Evolutionary conservation across 139 green algal genomes (phyloP), one percentile per base, ranked within the genome.

Genomic region (Micromonas pusilla): DNA sequence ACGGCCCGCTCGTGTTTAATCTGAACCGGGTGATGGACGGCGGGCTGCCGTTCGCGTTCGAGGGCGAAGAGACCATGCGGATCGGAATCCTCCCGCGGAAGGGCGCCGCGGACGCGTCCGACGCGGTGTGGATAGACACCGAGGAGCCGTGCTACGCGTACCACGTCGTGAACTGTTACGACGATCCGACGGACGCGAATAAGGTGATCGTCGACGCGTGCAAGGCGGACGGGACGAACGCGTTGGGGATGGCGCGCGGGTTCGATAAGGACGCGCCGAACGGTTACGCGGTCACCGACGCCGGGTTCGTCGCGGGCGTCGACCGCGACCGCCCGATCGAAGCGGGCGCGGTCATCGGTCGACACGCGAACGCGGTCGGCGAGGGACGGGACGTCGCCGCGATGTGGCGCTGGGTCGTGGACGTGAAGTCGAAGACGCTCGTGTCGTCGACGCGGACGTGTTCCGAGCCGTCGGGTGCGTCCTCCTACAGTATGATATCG

Each of bases 1-100:
- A 81, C 63, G 38, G 31, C 25, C 77, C 77, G 3, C 28, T 81
- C 32, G 65, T 81, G 9, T 81, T 81, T 33, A 34, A 76, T 39
- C 36, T 80, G 2, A 3, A 21, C 28, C 33, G 74, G 30, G 68
- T 63, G 20, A 67, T 80, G 32, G 33, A 71, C 62, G 60, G 60
- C 23, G 74, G 74, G 26, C 53, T 54, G 26, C 74, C 74, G 16
- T 80, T 80, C 60, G 28, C 3, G 6, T 80, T 74, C 60, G 74
- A 80, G 26, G 39, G 23, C 19, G 60, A 72, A 19, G 4, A 28
- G 26, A 62, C 60, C 25, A 25, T 64, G 19, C n/a, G 62, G 21
- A 52, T 66, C 0, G 74, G 74, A 31, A 38, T 73, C 30, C 6
- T 74, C 16, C 63, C 62, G 37, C 62, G 74, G 0, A 5, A 1